These are phyloP conservation scores for Diaporthe helianthi DNA, from an alignment of 2,329 filamentous ascomycete genomes.

Conservation along the genomic window DNA sequence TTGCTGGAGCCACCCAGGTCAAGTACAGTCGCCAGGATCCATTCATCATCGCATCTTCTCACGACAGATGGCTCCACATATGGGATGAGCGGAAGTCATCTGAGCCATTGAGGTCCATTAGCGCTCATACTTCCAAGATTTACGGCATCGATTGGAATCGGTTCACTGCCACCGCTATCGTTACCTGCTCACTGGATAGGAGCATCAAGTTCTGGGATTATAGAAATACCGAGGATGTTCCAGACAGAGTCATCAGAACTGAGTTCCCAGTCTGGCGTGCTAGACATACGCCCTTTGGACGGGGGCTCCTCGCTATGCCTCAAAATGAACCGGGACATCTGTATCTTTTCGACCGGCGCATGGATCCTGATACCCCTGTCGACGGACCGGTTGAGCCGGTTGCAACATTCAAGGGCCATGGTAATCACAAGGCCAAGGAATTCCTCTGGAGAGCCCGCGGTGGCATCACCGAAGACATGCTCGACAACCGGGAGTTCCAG, in stretches of 20 bases:
- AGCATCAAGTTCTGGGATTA: slow-evolving; percentile 96
- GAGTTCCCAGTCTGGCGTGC: slow-evolving; percentile 91
- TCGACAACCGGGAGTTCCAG: slow-evolving; percentile 89
- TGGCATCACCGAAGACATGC: slow-evolving; percentile 66
- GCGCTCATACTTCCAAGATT: slow-evolving; percentile 90
- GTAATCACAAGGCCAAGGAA: slow-evolving; percentile 79
- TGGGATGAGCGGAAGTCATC: slow-evolving; percentile 88
- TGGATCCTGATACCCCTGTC: slow-evolving; percentile 51
- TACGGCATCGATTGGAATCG: slow-evolving; percentile 97
- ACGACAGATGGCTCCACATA: slow-evolving; percentile 85
- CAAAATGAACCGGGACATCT: slow-evolving; percentile 86
- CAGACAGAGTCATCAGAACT: slow-evolving; percentile 80
- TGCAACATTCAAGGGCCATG: slow-evolving; percentile 66
- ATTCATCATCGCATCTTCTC: slow-evolving; percentile 88
- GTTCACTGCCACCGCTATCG: slow-evolving; percentile 72
- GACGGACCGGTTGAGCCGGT: slow-evolving; percentile 58
- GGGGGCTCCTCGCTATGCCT: slow-evolving; percentile 87
- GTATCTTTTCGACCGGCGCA: slow-evolving; percentile 79
- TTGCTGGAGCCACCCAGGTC: slow-evolving; percentile 90
- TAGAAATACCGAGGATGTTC: slow-evolving; percentile 62
- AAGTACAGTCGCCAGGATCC: slow-evolving; percentile 91
- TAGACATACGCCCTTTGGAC: slow-evolving; percentile 88
- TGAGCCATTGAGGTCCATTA: slow-evolving; percentile 80
- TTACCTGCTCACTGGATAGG: slow-evolving; percentile 89
- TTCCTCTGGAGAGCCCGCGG: slow-evolving; percentile 89